These are phyloP conservation scores for Amoebophrya sp. DNA, from an alignment of 169 alveolate genomes.

Conservation along the genomic window DNA sequence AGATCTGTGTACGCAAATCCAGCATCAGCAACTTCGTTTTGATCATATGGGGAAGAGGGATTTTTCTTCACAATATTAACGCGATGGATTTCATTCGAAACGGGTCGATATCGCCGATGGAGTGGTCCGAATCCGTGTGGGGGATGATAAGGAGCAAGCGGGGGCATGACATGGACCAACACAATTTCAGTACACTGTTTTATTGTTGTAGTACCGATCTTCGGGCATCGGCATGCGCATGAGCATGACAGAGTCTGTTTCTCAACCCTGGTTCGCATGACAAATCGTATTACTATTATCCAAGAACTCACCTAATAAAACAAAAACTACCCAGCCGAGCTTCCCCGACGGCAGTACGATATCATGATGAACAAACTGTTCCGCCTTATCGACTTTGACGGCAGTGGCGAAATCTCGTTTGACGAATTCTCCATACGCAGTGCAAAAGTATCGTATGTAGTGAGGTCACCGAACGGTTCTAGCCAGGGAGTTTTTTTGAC, in stretches of 20 bases:
- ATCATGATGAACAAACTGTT: not conserved
- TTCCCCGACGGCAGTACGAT: not conserved
- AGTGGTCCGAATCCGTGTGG: not conserved
- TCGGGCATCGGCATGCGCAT: no score
- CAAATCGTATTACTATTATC: no score
- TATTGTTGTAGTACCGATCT: not conserved
- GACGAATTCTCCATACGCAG: not conserved
- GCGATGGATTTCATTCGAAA: not conserved
- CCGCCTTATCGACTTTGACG: not conserved
- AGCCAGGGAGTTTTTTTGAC: no score
- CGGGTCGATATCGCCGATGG: not conserved
- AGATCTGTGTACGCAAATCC: no score
- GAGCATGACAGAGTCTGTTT: no score
- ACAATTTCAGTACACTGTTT: not conserved
- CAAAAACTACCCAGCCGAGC: constrained; percentile 23
- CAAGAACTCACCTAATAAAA: no score
- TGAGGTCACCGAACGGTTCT: no score
- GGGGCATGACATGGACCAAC: not conserved
- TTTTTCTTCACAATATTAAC: no score
- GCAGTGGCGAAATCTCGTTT: not conserved
- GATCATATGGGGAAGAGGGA: no score
- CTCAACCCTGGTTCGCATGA: no score
- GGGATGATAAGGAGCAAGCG: not conserved
- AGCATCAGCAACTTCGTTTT: no score
- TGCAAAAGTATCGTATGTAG: no score